Conservation (phyloP, 495 filamentous ascomycete genomes). For the Corynascus novoguineensis region DNA sequence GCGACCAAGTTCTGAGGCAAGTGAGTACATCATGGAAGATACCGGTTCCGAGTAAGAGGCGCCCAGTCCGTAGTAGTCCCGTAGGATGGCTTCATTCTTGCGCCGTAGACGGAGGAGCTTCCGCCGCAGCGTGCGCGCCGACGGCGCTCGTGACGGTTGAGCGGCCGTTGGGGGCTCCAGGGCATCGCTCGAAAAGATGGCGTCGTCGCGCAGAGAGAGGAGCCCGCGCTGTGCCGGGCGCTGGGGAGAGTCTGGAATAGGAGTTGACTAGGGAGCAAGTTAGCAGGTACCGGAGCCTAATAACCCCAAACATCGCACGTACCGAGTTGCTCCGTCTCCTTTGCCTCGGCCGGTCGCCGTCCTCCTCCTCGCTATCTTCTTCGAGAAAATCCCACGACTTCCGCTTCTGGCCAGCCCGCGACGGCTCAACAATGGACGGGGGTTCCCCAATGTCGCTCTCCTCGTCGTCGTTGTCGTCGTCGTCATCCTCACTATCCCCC, state of each 20-base stretch:
- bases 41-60: slow-evolving; percentile 92
- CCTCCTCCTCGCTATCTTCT: slow-evolving; percentile 63
- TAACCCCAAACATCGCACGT: slow-evolving; percentile 29
- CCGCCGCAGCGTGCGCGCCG: slow-evolving; percentile 61
- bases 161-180: slow-evolving; percentile 50
- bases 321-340: slow-evolving; percentile 84
- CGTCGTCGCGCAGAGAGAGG: slow-evolving; percentile 41
- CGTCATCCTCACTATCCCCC: slow-evolving; percentile 35
- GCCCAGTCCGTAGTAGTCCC: slow-evolving; percentile 76
- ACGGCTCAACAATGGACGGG: slow-evolving; percentile 3
- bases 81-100: slow-evolving; percentile 67
- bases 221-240: slow-evolving; percentile 48
- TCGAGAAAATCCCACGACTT: slow-evolving; percentile 78
- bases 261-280: slow-evolving; percentile 50
- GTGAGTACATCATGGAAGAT: slow-evolving; percentile 85
- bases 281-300: slow-evolving; percentile 13
- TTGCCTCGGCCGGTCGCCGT: slow-evolving; percentile 66
- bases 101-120: slow-evolving; percentile 66
- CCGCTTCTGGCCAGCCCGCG: slow-evolving; percentile 56
- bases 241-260: slow-evolving; percentile 46
- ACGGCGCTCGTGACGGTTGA: slow-evolving; percentile 56
- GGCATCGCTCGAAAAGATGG: slow-evolving; percentile 37
- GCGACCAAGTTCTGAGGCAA: slow-evolving; percentile 88
- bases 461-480: slow-evolving; percentile 23
- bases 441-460: slow-evolving; percentile 34